phyloP scores from a whole-genome alignment of 2,329 filamentous ascomycete species.

The Diaporthe australafricana region DNA sequence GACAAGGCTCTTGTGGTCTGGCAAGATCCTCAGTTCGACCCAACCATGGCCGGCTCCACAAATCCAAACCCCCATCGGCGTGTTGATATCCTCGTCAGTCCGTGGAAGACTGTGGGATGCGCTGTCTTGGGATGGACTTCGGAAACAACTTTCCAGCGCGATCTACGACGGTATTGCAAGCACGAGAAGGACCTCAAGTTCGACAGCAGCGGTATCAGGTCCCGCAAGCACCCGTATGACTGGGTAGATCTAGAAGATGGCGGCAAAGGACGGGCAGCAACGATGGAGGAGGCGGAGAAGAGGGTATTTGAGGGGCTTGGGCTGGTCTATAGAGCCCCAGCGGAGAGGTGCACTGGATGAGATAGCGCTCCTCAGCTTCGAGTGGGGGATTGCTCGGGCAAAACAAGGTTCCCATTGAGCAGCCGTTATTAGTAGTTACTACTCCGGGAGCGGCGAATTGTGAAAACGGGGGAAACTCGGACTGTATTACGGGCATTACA shows the following conservation, averaged over 20 bases:
- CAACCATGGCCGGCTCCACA: slow-evolving; percentile 55
- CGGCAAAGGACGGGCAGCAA: slow-evolving; percentile 61
- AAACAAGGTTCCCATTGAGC: too few relatives aligned
- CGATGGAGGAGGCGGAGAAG: slow-evolving; percentile 80
- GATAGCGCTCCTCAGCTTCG: neutral
- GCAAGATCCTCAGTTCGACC: slow-evolving; percentile 73
- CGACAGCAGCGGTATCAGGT: slow-evolving; percentile 87
- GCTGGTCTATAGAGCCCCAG: slow-evolving; percentile 73
- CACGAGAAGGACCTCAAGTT: slow-evolving; percentile 82
- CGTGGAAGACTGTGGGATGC: slow-evolving; percentile 90
- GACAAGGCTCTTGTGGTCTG: slow-evolving; percentile 95
- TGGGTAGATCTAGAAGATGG: slow-evolving; percentile 79
- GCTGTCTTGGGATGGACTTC: slow-evolving; percentile 90
- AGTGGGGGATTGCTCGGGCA: neutral
- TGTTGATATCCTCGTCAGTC: slow-evolving; percentile 91
- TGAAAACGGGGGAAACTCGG: too few relatives aligned
- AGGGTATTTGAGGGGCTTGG: slow-evolving; percentile 83
- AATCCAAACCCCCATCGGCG: slow-evolving; percentile 83
- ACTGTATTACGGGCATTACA: too few relatives aligned
- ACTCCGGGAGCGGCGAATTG: too few relatives aligned
- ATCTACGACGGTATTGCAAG: slow-evolving; percentile 84
- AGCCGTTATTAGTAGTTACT: too few relatives aligned
- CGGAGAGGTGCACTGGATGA: slow-evolving; percentile 76
- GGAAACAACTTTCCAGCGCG: slow-evolving; percentile 89
- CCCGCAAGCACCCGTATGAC: slow-evolving; percentile 58